Evolutionary conservation across 1,284 basidiomycete species (phyloP).

Genomic region (Pseudozyma sp.): DNA sequence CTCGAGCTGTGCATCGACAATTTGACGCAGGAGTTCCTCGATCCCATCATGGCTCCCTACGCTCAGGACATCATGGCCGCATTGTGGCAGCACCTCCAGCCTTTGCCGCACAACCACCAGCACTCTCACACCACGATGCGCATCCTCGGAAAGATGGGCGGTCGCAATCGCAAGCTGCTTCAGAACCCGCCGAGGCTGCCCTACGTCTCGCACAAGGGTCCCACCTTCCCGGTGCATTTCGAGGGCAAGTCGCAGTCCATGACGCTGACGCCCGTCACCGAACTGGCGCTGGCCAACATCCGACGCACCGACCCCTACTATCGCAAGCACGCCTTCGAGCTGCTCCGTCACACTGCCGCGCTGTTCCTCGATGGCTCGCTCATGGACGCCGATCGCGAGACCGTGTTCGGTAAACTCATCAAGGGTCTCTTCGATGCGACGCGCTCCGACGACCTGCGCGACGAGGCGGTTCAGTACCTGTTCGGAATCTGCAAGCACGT

Average conservation of each 20-base stretch:
- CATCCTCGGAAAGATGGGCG: constrained; percentile 96
- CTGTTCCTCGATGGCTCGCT: constrained; percentile 77
- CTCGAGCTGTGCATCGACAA: constrained; percentile 99
- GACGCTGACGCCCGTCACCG: constrained; percentile 79
- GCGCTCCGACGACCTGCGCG: constrained; percentile 77
- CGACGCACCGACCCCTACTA: constrained; percentile 75
- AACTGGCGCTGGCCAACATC: constrained; percentile 79
- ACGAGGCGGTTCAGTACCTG: constrained; percentile 78
- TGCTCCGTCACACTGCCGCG: constrained; percentile 80
- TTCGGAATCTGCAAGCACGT: constrained; percentile 77
- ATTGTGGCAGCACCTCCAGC: constrained; percentile 76
- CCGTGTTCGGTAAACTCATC: constrained; percentile 78
- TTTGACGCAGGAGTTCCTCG: constrained; percentile 96
- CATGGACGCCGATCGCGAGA: constrained; percentile 76
- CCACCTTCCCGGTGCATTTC: constrained; percentile 50
- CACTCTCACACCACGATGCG: constrained; percentile 96
- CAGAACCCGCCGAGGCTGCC: constrained; percentile 82
- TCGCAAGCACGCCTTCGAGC: constrained; percentile 80
- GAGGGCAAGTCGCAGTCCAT: constrained; percentile 73
- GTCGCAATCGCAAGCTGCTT: constrained; percentile 85
- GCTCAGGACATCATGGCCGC: constrained; percentile 90
- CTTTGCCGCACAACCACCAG: constrained; percentile 87
- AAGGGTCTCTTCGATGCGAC: constrained; percentile 81
- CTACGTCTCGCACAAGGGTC: constrained; percentile 70
- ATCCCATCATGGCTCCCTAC: constrained; percentile 88